phyloP scores from a whole-genome alignment of 257 asterid species.

The Solanum appendiculatum region DNA sequence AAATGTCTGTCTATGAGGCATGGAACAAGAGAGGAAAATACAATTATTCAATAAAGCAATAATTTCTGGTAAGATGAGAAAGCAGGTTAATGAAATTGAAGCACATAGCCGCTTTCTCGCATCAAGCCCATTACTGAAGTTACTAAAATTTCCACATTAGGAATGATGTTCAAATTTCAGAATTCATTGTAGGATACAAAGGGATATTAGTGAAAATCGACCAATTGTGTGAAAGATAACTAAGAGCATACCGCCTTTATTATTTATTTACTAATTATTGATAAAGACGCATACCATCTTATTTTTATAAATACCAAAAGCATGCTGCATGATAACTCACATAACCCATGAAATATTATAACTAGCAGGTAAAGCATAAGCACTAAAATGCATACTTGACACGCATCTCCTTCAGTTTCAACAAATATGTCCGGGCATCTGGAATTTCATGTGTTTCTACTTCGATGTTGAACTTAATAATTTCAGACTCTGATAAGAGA shows the following conservation, averaged over 20 bases:
- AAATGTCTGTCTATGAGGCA: not conserved
- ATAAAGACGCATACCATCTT: not conserved
- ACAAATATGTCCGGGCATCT: slow-evolving; percentile 81
- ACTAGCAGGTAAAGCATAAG: not conserved
- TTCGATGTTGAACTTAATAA: slow-evolving; percentile 71
- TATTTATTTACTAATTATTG: not conserved
- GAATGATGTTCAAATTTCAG: not conserved
- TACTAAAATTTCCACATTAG: not conserved
- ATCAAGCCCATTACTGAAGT: not conserved
- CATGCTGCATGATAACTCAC: not conserved
- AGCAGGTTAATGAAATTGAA: not conserved
- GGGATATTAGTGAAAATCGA: not conserved
- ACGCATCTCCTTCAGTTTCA: slow-evolving; percentile 72
- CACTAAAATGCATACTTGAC: slow-evolving; percentile 55
- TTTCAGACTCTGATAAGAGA: slow-evolving; percentile 80
- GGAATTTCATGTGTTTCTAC: slow-evolving; percentile 68
- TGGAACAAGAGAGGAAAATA: not conserved
- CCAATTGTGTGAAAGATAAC: not conserved
- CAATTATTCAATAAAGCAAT: not conserved
- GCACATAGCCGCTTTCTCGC: not conserved
- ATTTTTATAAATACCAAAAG: not conserved
- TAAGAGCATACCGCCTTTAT: not conserved
- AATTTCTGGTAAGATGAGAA: not conserved
- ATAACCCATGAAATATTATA: not conserved
- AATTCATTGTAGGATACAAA: not conserved